A percentile compares a stretch with the other conserved stretches of the same genome.
Conservation (phyloP, 768 basidiomycete genomes). For the Astraeus odoratus region DNA sequence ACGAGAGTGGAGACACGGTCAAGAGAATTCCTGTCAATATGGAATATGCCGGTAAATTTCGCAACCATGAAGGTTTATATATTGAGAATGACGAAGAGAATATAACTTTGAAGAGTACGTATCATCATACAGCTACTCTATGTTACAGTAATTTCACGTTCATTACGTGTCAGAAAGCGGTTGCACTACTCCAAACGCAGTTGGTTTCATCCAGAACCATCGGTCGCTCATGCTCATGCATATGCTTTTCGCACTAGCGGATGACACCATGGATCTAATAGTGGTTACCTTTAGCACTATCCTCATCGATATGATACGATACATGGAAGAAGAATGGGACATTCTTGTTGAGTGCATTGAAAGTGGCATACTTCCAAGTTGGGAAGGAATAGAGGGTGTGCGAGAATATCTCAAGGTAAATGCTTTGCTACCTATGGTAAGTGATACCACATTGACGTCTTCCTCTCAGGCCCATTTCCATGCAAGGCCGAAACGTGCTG, state of each 20-base stretch:
- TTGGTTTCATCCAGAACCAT: slow-evolving; percentile 7
- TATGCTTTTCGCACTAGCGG: slow-evolving; percentile 15
- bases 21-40: background rate
- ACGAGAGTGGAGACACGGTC: background rate
- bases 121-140: background rate
- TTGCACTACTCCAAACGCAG: slow-evolving; percentile 11
- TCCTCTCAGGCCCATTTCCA: background rate
- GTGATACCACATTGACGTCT: too few species aligned
- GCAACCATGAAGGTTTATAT: background rate
- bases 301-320: slow-evolving; percentile 10
- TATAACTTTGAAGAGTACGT: background rate
- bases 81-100: background rate
- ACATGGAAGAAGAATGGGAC: slow-evolving; percentile 13
- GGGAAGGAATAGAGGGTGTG: slow-evolving; percentile 9
- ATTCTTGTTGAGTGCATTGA: slow-evolving; percentile 11
- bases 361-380: slow-evolving; percentile 11
- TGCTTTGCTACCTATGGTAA: too few species aligned
- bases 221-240: slow-evolving; percentile 16
- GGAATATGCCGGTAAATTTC: background rate
- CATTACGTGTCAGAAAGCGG: slow-evolving; percentile 10
- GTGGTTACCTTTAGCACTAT: slow-evolving; percentile 1
- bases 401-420: slow-evolving; percentile 12
- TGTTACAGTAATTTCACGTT: background rate
- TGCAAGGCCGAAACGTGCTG: slow-evolving; percentile 3
- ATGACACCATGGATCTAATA: slow-evolving; percentile 2